Evolutionary conservation across 352 stramenopile genomes (phyloP), one percentile per base, ranked within the genome.

Genomic region (Bremia lactucae): DNA sequence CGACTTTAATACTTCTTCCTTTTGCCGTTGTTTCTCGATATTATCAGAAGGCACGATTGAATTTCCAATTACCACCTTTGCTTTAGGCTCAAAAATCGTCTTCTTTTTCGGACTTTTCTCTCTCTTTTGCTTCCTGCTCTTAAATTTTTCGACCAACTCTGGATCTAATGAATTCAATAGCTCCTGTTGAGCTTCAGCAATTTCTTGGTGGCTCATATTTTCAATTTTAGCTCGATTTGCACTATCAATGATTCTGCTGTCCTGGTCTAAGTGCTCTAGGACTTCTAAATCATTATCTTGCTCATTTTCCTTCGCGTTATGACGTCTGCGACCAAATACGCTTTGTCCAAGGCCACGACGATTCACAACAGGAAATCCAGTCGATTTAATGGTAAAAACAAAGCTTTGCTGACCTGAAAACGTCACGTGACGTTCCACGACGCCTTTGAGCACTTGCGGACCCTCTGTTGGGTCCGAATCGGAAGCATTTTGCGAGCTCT

Each of bases 131-230:
- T 36, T 57, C 0, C 65, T 56, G 33, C 61, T 72, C 44, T 64
- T 73, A n/a, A 92, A 47, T 48, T 84, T 88, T 33, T 65, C 61
- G 4, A 89, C 44, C 6, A 92, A 46, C 26, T 66, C 45, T 14
- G 79, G 76, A 39, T 87, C 74, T 7, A 92, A 44, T 18, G 67
- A 70, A 15, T 46, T 57, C 25, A 71, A 25, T 9, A 92, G 60
- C 25, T 89, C 68, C 35, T 83, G 49, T 38, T 92, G 79, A 0
- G 74, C 76, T 41, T 83, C 65, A 21, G 64, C 35, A 33, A 92
- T 89, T 54, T 92, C 76, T 13, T 65, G 47, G 0, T 59, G 36
- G 16, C 72, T 81, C 79, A 92, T 89, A 31, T 69, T 63, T 35
- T 56, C 39, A 33, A 92, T 43, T 29, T 58, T 59, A 1, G 56